Percentiles rank a stretch among this genome's conserved stretches.
These are phyloP conservation scores for Aspergillus conjunctus DNA, from an alignment of 495 filamentous ascomycete species.

Conservation along the genomic window DNA sequence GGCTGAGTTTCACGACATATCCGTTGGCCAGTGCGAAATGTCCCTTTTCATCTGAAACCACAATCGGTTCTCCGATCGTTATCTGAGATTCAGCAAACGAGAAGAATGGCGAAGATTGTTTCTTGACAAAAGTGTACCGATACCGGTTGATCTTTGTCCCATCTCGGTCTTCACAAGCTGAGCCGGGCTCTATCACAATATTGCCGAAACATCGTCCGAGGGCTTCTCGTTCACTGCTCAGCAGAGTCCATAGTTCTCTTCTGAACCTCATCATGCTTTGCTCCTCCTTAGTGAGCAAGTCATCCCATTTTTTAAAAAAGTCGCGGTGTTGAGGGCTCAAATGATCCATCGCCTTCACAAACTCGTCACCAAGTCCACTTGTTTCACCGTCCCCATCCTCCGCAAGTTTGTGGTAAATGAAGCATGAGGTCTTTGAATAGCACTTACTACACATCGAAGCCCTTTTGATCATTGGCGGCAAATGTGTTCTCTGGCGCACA, in stretches of 20 bases:
- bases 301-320: slow-evolving; percentile 95
- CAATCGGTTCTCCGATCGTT: slow-evolving; percentile 85
- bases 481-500: slow-evolving; percentile 73
- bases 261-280: slow-evolving; percentile 79
- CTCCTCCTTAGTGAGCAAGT: slow-evolving; percentile 90
- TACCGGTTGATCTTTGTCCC: slow-evolving; percentile 87
- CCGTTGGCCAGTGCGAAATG: slow-evolving; percentile 94
- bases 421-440: slow-evolving; percentile 85
- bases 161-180: slow-evolving; percentile 63
- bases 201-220: slow-evolving; percentile 76
- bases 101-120: slow-evolving; percentile 55
- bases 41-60: slow-evolving; percentile 93
- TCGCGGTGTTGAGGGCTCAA: slow-evolving; percentile 69
- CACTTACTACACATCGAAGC: slow-evolving; percentile 76
- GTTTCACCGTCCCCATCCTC: slow-evolving; percentile 82
- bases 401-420: slow-evolving; percentile 90
- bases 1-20: slow-evolving; percentile 76
- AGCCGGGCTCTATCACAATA: slow-evolving; percentile 78
- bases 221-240: slow-evolving; percentile 84
- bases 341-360: slow-evolving; percentile 73
- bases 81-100: slow-evolving; percentile 92
- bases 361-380: slow-evolving; percentile 72
- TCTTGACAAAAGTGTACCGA: slow-evolving; percentile 78
- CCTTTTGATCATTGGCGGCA: slow-evolving; percentile 84
- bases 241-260: slow-evolving; percentile 92